These are phyloP conservation scores for Rhodotorula sp. DNA, from an alignment of 1,284 basidiomycete genomes.

Conservation along the genomic window DNA sequence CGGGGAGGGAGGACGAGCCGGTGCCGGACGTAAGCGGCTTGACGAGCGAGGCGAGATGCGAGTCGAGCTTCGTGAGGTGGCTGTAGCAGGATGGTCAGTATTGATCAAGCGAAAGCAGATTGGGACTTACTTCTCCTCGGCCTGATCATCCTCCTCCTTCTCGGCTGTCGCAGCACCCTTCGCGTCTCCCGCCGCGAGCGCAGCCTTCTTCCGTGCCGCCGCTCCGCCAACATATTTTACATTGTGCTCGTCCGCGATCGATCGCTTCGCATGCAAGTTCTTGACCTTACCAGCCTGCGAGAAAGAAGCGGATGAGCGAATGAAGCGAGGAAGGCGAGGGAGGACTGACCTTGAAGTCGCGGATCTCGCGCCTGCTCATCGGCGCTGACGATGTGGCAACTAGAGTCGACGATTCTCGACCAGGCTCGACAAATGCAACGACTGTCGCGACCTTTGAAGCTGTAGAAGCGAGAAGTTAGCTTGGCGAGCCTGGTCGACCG, in stretches of 20 bases:
- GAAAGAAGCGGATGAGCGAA: not conserved
- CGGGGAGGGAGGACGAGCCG: slow-evolving; percentile 21
- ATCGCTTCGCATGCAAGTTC: slow-evolving; percentile 27
- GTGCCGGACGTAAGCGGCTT: slow-evolving; percentile 20
- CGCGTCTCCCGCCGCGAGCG: not conserved
- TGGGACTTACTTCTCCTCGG: slow-evolving; percentile 23
- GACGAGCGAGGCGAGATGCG: slow-evolving; percentile 30
- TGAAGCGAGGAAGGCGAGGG: no score
- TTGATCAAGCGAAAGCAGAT: no score
- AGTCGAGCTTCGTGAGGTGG: slow-evolving; percentile 35
- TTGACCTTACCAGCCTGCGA: slow-evolving; percentile 32
- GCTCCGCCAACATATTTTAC: slow-evolving; percentile 23
- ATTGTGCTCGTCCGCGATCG: slow-evolving; percentile 33
- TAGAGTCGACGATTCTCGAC: not conserved
- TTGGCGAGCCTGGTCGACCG: no score
- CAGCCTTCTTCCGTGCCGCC: slow-evolving; percentile 11
- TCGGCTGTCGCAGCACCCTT: not conserved
- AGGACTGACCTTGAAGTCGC: slow-evolving; percentile 35
- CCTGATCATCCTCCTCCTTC: slow-evolving; percentile 17
- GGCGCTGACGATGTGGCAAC: not conserved
- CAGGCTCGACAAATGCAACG: slow-evolving; percentile 34
- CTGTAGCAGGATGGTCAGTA: not conserved
- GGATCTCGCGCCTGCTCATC: slow-evolving; percentile 19
- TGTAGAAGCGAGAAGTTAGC: not conserved
- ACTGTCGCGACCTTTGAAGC: slow-evolving; percentile 8